Percentiles rank a stretch among this genome's conserved stretches.
Evolutionary conservation across 176 grass and related monocot species (phyloP).

Genomic region (Rhynchospora breviuscula): DNA sequence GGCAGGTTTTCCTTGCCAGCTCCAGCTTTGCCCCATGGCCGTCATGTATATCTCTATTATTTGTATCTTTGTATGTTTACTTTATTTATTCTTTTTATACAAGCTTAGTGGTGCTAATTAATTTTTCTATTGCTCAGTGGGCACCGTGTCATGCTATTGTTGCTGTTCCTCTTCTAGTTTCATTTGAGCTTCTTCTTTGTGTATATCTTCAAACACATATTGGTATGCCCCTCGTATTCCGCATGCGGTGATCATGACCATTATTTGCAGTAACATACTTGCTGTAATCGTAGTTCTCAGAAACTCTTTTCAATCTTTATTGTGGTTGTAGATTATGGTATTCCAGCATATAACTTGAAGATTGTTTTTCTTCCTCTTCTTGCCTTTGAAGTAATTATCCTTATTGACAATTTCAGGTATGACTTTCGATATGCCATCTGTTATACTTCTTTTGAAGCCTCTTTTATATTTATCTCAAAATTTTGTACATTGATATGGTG

Average conservation of each 20-base stretch:
- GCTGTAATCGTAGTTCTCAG: neutral
- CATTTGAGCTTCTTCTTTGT: conserved; percentile 87
- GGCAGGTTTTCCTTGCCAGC: conserved; percentile 97
- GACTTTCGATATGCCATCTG: neutral
- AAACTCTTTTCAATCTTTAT: neutral
- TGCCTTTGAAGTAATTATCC: conserved; percentile 76
- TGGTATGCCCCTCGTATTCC: conserved; percentile 36
- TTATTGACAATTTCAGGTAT: conserved; percentile 96
- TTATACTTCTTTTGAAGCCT: neutral
- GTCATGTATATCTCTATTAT: conserved; percentile 53
- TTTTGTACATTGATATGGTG: neutral
- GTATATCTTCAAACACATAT: conserved; percentile 70
- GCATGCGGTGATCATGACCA: neutral
- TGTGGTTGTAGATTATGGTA: conserved; percentile 32
- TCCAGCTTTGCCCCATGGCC: conserved; percentile 83
- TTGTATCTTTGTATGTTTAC: neutral
- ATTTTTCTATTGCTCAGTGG: conserved; percentile 51
- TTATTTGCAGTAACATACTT: neutral
- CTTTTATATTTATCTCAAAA: neutral
- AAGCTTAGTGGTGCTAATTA: conserved; percentile 10
- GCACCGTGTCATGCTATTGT: conserved; percentile 92
- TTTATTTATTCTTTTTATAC: neutral
- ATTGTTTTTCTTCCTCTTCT: conserved; percentile 86
- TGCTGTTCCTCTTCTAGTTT: conserved; percentile 63
- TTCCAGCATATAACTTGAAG: conserved; percentile 66